phyloP scores from a whole-genome alignment of 2,329 filamentous ascomycete genomes.

The Penicillium concentricum region DNA sequence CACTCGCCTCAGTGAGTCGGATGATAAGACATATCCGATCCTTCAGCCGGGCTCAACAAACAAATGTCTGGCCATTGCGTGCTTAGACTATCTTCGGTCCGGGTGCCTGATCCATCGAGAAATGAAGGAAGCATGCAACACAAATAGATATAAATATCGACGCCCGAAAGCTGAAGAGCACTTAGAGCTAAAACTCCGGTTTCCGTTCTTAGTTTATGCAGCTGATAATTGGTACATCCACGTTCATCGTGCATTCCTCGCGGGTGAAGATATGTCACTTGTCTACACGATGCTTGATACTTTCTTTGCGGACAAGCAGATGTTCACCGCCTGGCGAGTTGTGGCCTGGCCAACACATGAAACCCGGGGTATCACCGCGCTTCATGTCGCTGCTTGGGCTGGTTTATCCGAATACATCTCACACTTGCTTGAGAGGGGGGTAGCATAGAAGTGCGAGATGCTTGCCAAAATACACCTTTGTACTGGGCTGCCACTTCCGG shows the following conservation, averaged over 20 bases:
- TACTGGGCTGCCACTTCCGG: slow-evolving; percentile 11
- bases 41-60: slow-evolving; percentile 10
- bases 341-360: neutral
- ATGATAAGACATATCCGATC: slow-evolving; percentile 6
- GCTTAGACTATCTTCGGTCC: slow-evolving; percentile 9
- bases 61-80: slow-evolving; percentile 9
- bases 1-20: neutral
- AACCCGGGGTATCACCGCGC: slow-evolving; percentile 4
- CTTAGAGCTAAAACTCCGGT: slow-evolving; percentile 1
- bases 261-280: neutral
- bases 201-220: slow-evolving; percentile 19
- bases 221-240: slow-evolving; percentile 15
- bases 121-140: neutral
- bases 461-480: neutral
- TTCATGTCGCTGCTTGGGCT: slow-evolving; percentile 12
- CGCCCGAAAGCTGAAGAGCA: neutral
- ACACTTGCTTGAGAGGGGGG: slow-evolving; percentile 2
- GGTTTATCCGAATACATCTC: slow-evolving; percentile 9
- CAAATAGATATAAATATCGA: too few relatives aligned
- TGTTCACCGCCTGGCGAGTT: slow-evolving; percentile 3
- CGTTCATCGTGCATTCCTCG: neutral
- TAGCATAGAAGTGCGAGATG: too few relatives aligned
- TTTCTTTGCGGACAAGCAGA: slow-evolving; percentile 1
- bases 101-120: slow-evolving; percentile 8
- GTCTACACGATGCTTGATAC: slow-evolving; percentile 5